phyloP scores from a whole-genome alignment of 225 moss, liverwort and hornwort genomes.

The Ulota crispa region DNA sequence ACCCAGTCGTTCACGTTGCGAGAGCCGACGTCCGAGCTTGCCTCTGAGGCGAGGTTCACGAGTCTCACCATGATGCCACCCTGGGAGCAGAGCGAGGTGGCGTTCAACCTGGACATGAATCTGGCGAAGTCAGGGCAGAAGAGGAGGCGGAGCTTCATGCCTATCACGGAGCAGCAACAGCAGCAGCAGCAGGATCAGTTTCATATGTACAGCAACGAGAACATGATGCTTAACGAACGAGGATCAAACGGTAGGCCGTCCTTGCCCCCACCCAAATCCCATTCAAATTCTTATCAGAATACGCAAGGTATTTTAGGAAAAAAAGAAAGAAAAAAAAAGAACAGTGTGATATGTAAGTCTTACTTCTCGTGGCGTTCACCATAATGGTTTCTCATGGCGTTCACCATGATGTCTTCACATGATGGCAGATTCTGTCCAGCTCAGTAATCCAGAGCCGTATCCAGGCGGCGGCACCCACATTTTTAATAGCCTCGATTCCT shows the following conservation, averaged over 20 bases:
- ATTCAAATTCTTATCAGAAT: background rate
- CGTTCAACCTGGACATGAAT: conserved; percentile 27
- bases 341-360: background rate
- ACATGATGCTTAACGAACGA: conserved; percentile 13
- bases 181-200: conserved; percentile 19
- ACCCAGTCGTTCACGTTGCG: conserved; percentile 47
- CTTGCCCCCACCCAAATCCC: background rate
- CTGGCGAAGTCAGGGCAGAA: conserved; percentile 48
- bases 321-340: too few species aligned
- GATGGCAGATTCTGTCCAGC: conserved; percentile 32
- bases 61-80: conserved; percentile 37
- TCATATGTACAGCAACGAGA: background rate
- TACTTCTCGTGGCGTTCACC: background rate
- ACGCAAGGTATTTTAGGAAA: background rate
- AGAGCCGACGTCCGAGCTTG: conserved; percentile 44
- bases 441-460: conserved; percentile 1
- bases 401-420: background rate
- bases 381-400: background rate
- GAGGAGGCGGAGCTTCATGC: conserved; percentile 37
- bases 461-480: conserved; percentile 13
- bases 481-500: background rate
- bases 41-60: conserved; percentile 33
- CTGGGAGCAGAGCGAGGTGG: conserved; percentile 38
- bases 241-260: conserved; percentile 18
- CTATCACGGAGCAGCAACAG: background rate